Conservation (phyloP, 2,329 filamentous ascomycete genomes). For the Colletotrichum plurivorum region DNA sequence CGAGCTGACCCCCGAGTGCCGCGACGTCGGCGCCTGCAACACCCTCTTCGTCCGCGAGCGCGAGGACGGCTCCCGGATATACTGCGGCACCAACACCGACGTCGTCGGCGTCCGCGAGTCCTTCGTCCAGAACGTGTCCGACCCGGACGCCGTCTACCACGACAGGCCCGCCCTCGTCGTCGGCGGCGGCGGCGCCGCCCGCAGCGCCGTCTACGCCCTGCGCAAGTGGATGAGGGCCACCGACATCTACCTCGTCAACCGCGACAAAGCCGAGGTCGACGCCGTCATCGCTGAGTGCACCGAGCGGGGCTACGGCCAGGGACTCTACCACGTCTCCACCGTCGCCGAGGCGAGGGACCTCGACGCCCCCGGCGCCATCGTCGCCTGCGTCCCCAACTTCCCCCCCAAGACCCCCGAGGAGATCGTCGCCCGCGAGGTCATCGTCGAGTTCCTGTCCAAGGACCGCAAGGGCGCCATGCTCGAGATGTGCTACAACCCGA, state of each 20-base stretch:
- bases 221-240: conserved; percentile 77
- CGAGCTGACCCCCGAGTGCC: conserved; percentile 79
- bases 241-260: conserved; percentile 83
- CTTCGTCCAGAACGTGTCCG: conserved; percentile 70
- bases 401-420: conserved; percentile 77
- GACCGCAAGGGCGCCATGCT: conserved; percentile 76
- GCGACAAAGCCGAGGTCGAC: conserved; percentile 76
- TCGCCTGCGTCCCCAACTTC: conserved; percentile 83
- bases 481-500: conserved; percentile 89
- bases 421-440: conserved; percentile 69
- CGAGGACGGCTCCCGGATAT: conserved; percentile 61
- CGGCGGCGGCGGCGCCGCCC: conserved; percentile 84
- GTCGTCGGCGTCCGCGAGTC: conserved; percentile 83
- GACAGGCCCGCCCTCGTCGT: conserved; percentile 79
- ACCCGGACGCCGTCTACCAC: conserved; percentile 63
- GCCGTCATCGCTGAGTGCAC: conserved; percentile 76
- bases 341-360: conserved; percentile 72
- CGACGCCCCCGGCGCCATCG: conserved; percentile 74
- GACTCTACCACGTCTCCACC: conserved; percentile 73
- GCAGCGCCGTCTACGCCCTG: conserved; percentile 83
- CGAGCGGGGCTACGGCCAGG: conserved; percentile 70
- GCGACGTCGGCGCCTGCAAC: conserved; percentile 83
- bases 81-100: conserved; percentile 86
- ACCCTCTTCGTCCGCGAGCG: conserved; percentile 77
- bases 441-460: conserved; percentile 62